Evolutionary conservation across 2,329 filamentous ascomycete species (phyloP), one percentile per base, ranked within the genome.

Genomic region (Plectosphaerella sp.): DNA sequence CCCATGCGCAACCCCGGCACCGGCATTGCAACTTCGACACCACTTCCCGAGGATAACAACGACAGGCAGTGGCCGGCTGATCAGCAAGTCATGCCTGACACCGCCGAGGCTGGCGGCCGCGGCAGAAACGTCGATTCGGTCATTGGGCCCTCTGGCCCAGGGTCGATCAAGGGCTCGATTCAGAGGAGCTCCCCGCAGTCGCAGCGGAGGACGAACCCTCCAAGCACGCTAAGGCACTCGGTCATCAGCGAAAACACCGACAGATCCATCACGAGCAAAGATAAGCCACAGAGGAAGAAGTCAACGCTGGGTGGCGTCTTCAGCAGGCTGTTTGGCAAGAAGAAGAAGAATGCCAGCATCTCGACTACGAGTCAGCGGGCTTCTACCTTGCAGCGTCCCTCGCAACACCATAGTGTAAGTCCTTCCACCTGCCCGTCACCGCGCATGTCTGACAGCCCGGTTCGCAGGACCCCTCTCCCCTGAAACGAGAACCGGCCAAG

Each of bases 241-340:
- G 69, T 67, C 18, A 61, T 75, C 50, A 82, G 76, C 60, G 67
- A 68, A n/a, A 66, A 67, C 15, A 68, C 71, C 33, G 66, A 65
- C 41, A 55, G 63, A 52, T 68, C 64, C 1, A 58, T 63, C 18
- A 62, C 64, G 20, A 68, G 64, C 47, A 54, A 62, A 25, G 67
- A 61, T 45, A 61, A 61, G 22, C 78, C 79, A 2, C 72, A 76
- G 49, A 68, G 79, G 54, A 84, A 83, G 58, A 83, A 80, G 62
- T 84, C 82, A 1, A 78, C 77, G 0, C 64, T 87, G 48, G 78
- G 77, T 49, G 72, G 73, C 16, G 80, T 80, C 0, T 62, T 86
- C 45, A 76, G 79, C 47, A 80, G 73, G 56, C 65, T 87, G 10
- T 84, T 87, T 63, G 78, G 80, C 14, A 76, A 79, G 54, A 81